Percentiles rank a stretch among this genome's conserved stretches.
These are phyloP conservation scores for Spirogloea muscicola DNA, from an alignment of 139 green algal species.

Conservation along the genomic window DNA sequence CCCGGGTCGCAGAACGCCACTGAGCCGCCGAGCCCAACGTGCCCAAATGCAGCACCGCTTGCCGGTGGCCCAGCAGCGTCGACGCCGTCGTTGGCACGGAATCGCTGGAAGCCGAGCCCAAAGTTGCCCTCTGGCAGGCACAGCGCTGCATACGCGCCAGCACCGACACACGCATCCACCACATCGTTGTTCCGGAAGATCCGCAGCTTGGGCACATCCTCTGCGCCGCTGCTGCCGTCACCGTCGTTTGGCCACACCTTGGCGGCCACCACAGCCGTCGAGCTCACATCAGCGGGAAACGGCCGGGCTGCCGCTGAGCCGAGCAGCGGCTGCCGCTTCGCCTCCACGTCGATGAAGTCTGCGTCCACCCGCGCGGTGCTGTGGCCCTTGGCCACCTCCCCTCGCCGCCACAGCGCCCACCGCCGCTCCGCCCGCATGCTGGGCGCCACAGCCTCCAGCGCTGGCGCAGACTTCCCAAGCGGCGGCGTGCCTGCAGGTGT, in stretches of 20 bases:
- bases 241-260: too few relatives aligned
- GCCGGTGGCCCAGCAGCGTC: background rate
- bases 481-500: constrained; percentile 18
- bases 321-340: too few relatives aligned
- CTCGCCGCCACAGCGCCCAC: too few relatives aligned
- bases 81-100: background rate
- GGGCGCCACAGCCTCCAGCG: background rate
- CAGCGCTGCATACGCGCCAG: background rate
- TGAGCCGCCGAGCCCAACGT: constrained; percentile 27
- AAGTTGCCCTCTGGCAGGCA: background rate
- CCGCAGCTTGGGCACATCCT: background rate
- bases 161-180: background rate
- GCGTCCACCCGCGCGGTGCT: too few relatives aligned
- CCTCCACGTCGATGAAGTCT: too few relatives aligned
- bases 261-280: too few relatives aligned
- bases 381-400: too few relatives aligned
- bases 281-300: too few relatives aligned
- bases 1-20: constrained; percentile 34
- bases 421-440: too few relatives aligned
- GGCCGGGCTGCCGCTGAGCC: too few relatives aligned
- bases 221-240: background rate
- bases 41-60: constrained; percentile 20
- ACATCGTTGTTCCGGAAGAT: background rate
- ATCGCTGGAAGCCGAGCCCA: constrained; percentile 16
- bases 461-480: background rate